These are phyloP conservation scores for Vitellaria paradoxa DNA, from an alignment of 179 eudicot species.

Conservation along the genomic window DNA sequence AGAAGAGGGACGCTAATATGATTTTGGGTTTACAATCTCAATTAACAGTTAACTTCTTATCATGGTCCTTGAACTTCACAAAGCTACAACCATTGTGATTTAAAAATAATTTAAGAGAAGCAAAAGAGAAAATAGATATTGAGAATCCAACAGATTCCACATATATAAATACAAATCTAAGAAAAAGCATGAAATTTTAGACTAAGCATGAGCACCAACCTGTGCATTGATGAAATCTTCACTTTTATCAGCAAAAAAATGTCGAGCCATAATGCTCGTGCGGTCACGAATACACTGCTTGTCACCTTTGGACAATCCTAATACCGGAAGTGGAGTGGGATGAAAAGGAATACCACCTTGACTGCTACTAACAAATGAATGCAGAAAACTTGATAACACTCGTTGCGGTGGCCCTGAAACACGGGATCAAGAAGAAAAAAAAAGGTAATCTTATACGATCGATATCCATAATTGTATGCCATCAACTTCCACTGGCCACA, in stretches of 20 bases:
- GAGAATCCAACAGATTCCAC: not conserved
- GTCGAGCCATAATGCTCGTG: conserved; percentile 96
- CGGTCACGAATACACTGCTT: conserved; percentile 95
- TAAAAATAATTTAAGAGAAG: not conserved
- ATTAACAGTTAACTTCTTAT: not conserved
- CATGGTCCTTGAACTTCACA: not conserved
- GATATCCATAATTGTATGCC: not conserved
- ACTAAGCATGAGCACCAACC: conserved; percentile 36
- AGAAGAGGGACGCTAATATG: not conserved
- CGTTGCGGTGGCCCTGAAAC: conserved; percentile 92
- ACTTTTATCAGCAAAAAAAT: conserved; percentile 81
- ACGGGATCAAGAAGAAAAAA: not conserved
- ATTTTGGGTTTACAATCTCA: not conserved
- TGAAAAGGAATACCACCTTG: conserved; percentile 69
- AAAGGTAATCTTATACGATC: not conserved
- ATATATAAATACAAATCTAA: too few relatives aligned
- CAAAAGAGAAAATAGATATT: not conserved
- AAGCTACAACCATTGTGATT: not conserved
- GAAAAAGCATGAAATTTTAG: not conserved
- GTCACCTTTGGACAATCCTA: conserved; percentile 91
- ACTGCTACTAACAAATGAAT: conserved; percentile 82
- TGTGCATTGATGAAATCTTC: conserved; percentile 93
- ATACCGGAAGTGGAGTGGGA: conserved; percentile 72
- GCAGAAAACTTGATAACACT: conserved; percentile 83
- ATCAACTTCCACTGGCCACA: not conserved